phyloP scores from a whole-genome alignment of 495 filamentous ascomycete genomes.

The Aspergillus funiculosus region DNA sequence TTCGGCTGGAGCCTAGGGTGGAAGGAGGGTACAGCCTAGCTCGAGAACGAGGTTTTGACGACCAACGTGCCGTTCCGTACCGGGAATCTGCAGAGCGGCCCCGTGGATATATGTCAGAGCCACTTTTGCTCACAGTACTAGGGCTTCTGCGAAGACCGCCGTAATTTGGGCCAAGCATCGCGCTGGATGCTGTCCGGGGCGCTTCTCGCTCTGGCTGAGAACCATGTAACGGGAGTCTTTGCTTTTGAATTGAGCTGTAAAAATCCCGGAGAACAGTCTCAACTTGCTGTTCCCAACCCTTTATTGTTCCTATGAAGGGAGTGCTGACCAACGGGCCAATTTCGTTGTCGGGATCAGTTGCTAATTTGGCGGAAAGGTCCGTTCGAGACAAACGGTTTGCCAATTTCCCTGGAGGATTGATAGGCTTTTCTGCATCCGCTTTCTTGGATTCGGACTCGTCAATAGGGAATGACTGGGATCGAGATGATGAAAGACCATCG shows the following conservation, averaged over 20 bases:
- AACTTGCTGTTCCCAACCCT: constrained; percentile 83
- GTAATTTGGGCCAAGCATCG: constrained; percentile 41
- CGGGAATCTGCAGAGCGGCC: constrained; percentile 64
- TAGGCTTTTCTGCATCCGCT: constrained; percentile 20
- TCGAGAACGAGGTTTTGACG: constrained; percentile 77
- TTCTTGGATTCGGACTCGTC: constrained; percentile 17
- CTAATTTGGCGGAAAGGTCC: constrained; percentile 27
- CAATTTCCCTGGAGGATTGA: constrained; percentile 18
- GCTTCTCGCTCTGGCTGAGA: constrained; percentile 44
- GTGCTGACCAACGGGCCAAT: constrained; percentile 65
- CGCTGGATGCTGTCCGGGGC: constrained; percentile 35
- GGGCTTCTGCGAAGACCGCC: constrained; percentile 74
- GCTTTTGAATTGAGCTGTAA: constrained; percentile 80
- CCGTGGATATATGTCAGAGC: constrained; percentile 66
- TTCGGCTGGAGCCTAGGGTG: constrained; percentile 83
- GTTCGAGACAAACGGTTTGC: constrained; percentile 24
- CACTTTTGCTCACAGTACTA: constrained; percentile 86
- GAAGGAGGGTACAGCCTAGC: constrained; percentile 72
- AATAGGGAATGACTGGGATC: constrained; percentile 23
- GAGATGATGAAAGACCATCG: constrained; percentile 17
- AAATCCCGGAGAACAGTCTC: constrained; percentile 88
- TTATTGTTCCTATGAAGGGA: constrained; percentile 69
- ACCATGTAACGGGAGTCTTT: constrained; percentile 77
- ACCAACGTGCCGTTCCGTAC: constrained; percentile 66
- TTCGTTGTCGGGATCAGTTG: constrained; percentile 28